Conservation (phyloP, 2,329 filamentous ascomycete species). For the Xylaria arbuscula region DNA sequence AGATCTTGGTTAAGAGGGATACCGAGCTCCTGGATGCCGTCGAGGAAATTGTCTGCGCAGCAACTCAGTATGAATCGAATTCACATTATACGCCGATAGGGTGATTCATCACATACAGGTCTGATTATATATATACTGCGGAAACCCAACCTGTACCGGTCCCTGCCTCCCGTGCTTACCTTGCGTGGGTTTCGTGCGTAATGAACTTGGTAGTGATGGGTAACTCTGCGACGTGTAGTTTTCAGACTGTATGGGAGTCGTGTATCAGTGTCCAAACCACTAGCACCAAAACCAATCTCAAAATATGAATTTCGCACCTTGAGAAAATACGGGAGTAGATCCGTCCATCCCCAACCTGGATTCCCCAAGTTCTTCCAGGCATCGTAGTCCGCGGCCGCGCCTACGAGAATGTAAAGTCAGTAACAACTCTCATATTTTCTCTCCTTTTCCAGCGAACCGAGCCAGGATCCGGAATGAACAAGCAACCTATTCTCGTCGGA, state of each 20-base stretch:
- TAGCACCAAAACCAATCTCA: not conserved
- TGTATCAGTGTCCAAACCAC: not conserved
- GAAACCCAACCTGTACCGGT: constrained; percentile 54
- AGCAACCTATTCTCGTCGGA: not conserved
- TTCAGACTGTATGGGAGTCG: constrained; percentile 49
- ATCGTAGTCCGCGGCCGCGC: constrained; percentile 55
- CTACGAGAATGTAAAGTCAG: not conserved
- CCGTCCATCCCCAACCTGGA: constrained; percentile 56
- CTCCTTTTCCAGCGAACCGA: no score
- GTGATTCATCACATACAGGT: constrained; percentile 48
- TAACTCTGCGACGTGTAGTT: constrained; percentile 49
- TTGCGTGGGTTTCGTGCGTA: constrained; percentile 47
- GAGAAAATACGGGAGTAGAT: constrained; percentile 61
- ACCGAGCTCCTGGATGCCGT: constrained; percentile 53
- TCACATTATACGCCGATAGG: not conserved
- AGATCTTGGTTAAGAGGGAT: constrained; percentile 52
- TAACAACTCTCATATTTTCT: not conserved
- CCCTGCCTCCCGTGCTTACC: constrained; percentile 51
- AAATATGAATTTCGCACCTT: constrained; percentile 52
- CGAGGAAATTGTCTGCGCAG: constrained; percentile 52
- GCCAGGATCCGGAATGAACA: no score
- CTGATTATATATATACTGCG: constrained; percentile 54
- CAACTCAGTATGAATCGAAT: not conserved
- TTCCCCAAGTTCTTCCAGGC: constrained; percentile 57
- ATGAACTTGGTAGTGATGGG: constrained; percentile 37